These are phyloP conservation scores for Phytophthora sojae DNA, from an alignment of 352 stramenopile genomes.

Conservation along the genomic window DNA sequence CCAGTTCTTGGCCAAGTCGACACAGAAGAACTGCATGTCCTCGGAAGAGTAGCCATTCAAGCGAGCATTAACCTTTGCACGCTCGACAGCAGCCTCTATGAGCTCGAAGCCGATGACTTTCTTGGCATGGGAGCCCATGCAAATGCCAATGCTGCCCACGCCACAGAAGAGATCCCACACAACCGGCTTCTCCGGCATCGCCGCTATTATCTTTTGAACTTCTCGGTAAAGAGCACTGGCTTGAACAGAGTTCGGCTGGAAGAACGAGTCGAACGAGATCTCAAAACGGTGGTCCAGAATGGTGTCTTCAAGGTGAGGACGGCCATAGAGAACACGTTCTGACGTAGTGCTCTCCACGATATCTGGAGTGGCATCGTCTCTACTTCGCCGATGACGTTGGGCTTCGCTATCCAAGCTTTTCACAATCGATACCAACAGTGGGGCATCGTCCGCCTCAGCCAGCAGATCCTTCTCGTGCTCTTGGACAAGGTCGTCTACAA, in stretches of 20 bases:
- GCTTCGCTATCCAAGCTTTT: slow-evolving; percentile 71
- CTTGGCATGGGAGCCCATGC: slow-evolving; percentile 51
- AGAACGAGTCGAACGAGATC: slow-evolving; percentile 81
- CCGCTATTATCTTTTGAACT: slow-evolving; percentile 49
- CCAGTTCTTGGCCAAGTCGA: slow-evolving; percentile 69
- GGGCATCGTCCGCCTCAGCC: slow-evolving; percentile 1
- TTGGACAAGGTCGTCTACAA: slow-evolving; percentile 42
- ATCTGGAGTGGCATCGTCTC: background rate
- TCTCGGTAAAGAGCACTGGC: slow-evolving; percentile 64
- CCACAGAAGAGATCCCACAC: slow-evolving; percentile 87
- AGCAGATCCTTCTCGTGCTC: slow-evolving; percentile 23
- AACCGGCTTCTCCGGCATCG: slow-evolving; percentile 47
- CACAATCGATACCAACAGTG: slow-evolving; percentile 64
- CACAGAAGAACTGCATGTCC: slow-evolving; percentile 70
- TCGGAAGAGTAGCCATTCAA: slow-evolving; percentile 64
- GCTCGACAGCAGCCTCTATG: slow-evolving; percentile 62
- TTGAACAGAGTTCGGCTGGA: slow-evolving; percentile 78
- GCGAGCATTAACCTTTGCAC: slow-evolving; percentile 57
- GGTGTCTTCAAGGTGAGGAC: slow-evolving; percentile 58
- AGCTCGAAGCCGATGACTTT: slow-evolving; percentile 79
- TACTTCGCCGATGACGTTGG: slow-evolving; percentile 44
- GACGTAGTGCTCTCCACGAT: background rate
- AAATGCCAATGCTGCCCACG: slow-evolving; percentile 85
- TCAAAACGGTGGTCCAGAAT: slow-evolving; percentile 70
- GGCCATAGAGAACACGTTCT: slow-evolving; percentile 54